Evolutionary conservation across 23 red algal genomes (phyloP).

Genomic region (Gracilaria gracilis): DNA sequence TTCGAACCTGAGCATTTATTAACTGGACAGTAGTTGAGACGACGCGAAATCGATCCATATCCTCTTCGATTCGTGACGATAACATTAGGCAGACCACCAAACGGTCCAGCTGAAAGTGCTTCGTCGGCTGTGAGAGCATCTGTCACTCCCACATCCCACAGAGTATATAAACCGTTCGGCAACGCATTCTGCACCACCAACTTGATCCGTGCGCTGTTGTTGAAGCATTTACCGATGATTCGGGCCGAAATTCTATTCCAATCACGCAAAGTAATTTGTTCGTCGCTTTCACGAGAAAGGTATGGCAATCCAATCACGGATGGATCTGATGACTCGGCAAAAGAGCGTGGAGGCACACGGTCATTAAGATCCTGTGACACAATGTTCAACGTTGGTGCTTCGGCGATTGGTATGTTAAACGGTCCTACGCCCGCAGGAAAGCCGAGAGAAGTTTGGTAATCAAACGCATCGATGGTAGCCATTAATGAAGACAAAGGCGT

Average conservation of each 20-base stretch:
- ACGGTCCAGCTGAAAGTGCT: constrained; percentile 27
- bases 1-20: background rate
- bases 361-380: constrained; percentile 13
- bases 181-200: constrained; percentile 5
- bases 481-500: constrained; percentile 14
- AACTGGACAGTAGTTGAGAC: constrained; percentile 30
- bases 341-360: background rate
- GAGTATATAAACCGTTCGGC: constrained; percentile 21
- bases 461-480: constrained; percentile 25
- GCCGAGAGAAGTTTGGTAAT: constrained; percentile 30
- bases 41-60: background rate
- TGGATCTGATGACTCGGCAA: constrained; percentile 6
- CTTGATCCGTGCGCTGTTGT: background rate
- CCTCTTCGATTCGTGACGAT: constrained; percentile 8
- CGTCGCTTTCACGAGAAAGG: background rate
- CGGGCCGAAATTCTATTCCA: constrained; percentile 26
- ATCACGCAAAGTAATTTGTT: constrained; percentile 2
- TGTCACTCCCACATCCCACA: constrained; percentile 42
- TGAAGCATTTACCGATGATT: background rate
- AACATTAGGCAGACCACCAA: constrained; percentile 44
- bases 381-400: background rate
- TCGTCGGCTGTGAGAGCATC: constrained; percentile 31
- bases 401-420: constrained; percentile 32
- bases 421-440: constrained; percentile 30
- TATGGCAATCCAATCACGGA: constrained; percentile 5